These are phyloP conservation scores for Chlamydomonas sphaeroides DNA, from an alignment of 139 green algal species.

Conservation along the genomic window DNA sequence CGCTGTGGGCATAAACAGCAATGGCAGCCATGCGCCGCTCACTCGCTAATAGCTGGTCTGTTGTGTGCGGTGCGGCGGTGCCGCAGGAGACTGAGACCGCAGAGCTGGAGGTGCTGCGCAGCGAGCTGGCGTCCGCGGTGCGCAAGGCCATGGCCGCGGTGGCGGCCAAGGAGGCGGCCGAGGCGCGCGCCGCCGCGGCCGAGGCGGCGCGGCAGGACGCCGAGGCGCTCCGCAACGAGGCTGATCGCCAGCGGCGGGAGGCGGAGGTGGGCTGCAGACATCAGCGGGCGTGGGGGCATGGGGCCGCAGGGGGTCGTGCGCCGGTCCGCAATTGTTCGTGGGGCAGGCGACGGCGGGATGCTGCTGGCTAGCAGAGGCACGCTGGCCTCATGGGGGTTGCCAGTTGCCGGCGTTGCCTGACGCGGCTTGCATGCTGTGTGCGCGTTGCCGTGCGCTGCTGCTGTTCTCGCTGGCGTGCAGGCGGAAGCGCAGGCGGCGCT, in stretches of 20 bases:
- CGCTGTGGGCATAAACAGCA: too few relatives aligned
- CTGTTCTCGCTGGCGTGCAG: background rate
- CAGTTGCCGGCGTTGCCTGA: too few relatives aligned
- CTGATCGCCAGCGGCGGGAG: constrained; percentile 52
- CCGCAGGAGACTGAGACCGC: constrained; percentile 41
- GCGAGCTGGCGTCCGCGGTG: constrained; percentile 45
- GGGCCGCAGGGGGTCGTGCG: too few relatives aligned
- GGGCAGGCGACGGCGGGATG: too few relatives aligned
- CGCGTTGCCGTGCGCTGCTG: background rate
- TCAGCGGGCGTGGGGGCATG: too few relatives aligned
- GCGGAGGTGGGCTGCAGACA: constrained; percentile 57
- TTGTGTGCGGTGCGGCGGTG: background rate
- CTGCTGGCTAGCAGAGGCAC: too few relatives aligned
- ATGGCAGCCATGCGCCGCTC: background rate
- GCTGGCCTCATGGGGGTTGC: too few relatives aligned
- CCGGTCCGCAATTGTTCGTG: too few relatives aligned
- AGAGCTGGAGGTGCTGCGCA: constrained; percentile 41
- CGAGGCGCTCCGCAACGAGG: constrained; percentile 41
- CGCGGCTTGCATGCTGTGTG: too few relatives aligned
- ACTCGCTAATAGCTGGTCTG: background rate
- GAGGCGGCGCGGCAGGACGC: constrained; percentile 45
- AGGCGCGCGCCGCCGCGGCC: constrained; percentile 41
- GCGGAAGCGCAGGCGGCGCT: constrained; percentile 55
- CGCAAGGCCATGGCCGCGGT: constrained; percentile 54
- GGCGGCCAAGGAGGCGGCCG: constrained; percentile 45